Percentiles rank a stretch among this genome's conserved stretches.
Evolutionary conservation across 805 yeast genomes (phyloP).

Genomic region (Lipomyces lipofer): DNA sequence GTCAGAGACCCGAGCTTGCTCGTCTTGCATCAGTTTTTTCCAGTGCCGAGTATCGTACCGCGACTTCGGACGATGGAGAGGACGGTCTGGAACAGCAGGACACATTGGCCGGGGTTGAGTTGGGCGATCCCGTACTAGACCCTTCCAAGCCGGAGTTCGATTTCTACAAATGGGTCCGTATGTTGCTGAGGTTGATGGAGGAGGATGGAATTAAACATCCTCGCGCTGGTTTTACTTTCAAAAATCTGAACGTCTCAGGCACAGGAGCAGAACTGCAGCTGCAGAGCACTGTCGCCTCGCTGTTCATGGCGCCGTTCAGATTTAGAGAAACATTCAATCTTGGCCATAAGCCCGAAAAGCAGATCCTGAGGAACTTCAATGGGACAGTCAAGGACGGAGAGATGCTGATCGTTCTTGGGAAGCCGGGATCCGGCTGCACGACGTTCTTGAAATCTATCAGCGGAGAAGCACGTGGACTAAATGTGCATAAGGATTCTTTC

Average conservation of each 20-base stretch:
- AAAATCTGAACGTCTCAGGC: not conserved
- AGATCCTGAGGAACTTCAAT: conserved; percentile 46
- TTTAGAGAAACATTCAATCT: not conserved
- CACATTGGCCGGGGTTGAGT: not conserved
- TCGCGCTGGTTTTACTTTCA: not conserved
- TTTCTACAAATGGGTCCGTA: not conserved
- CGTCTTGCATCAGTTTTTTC: not conserved
- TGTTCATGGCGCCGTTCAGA: conserved; percentile 1
- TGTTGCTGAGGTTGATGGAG: not conserved
- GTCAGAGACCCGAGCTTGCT: conserved; percentile 1
- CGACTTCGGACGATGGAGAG: not conserved
- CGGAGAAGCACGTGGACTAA: conserved; percentile 24
- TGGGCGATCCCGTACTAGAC: not conserved
- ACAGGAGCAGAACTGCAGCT: not conserved
- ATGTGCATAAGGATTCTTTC: conserved; percentile 57
- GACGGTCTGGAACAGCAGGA: not conserved
- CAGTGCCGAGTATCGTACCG: not conserved
- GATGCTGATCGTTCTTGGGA: conserved; percentile 69
- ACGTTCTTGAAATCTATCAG: conserved; percentile 46
- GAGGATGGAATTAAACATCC: not conserved
- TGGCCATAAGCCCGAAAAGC: conserved; percentile 31
- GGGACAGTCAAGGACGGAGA: conserved; percentile 63
- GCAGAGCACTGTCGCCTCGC: conserved; percentile 1
- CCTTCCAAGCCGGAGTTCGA: not conserved
- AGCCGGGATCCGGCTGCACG: conserved; percentile 75